Percentiles rank a stretch among this genome's conserved stretches.
These are phyloP conservation scores for Mortierella sp. DNA, from an alignment of 371 early-diverging fungal genomes.

Conservation along the genomic window DNA sequence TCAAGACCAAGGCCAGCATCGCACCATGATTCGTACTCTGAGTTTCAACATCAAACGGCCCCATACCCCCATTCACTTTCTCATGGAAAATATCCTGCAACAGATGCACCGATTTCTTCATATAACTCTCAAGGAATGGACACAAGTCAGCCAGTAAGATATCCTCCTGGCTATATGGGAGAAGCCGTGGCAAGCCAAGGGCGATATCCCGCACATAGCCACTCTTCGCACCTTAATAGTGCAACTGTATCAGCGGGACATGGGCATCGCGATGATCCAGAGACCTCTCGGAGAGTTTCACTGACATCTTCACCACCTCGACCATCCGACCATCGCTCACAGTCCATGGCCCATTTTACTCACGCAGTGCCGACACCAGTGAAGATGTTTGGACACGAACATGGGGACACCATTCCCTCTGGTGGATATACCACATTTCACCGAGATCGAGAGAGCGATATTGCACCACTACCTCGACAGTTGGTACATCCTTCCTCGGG, in stretches of 20 bases:
- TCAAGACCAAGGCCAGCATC: slow-evolving; percentile 3
- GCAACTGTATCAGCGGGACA: background rate
- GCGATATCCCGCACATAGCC: slow-evolving; percentile 13
- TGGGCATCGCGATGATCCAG: background rate
- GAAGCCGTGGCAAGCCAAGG: background rate
- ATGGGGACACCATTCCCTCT: background rate
- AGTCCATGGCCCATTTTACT: slow-evolving; percentile 2
- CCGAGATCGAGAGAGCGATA: slow-evolving; percentile 12
- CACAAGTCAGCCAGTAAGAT: background rate
- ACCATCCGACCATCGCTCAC: slow-evolving; percentile 16
- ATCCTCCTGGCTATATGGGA: background rate
- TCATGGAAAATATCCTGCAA: slow-evolving; percentile 2
- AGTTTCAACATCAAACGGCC: background rate
- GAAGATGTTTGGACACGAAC: background rate
- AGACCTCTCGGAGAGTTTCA: slow-evolving; percentile 1
- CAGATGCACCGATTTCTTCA: background rate
- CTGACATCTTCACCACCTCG: slow-evolving; percentile 9
- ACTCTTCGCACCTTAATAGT: background rate
- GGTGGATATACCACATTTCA: slow-evolving; percentile 7
- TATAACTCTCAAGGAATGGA: background rate
- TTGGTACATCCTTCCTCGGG: background rate
- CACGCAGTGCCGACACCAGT: background rate
- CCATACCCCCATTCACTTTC: background rate
- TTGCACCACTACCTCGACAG: background rate
- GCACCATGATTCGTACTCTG: slow-evolving; percentile 11